These are phyloP conservation scores for Aristolochia fimbriata DNA, from an alignment of 164 flowering plant genomes.

Conservation along the genomic window DNA sequence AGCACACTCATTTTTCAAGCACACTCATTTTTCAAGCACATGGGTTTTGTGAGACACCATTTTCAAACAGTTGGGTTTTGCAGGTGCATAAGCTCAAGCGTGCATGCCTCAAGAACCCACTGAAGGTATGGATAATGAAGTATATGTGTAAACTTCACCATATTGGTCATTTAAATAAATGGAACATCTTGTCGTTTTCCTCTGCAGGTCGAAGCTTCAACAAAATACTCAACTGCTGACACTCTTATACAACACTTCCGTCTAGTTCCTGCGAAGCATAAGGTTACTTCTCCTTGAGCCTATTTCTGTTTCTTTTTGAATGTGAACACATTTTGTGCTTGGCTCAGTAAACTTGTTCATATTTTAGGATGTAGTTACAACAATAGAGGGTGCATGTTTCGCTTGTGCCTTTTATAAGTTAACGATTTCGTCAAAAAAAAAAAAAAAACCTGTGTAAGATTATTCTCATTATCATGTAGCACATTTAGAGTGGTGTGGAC, in stretches of 20 bases:
- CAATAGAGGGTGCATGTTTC: too few species aligned
- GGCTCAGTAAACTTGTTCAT: too few species aligned
- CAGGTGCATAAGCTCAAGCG: conserved; percentile 84
- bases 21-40: neutral
- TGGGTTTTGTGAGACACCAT: neutral
- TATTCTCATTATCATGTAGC: too few species aligned
- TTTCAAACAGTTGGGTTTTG: neutral
- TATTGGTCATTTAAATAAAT: neutral
- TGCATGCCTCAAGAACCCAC: conserved; percentile 84
- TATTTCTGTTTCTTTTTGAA: too few species aligned
- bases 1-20: neutral
- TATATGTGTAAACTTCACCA: neutral
- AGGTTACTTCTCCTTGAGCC: conserved; percentile 28
- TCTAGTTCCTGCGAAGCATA: conserved; percentile 72
- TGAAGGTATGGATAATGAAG: conserved; percentile 42
- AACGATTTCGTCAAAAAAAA: too few species aligned
- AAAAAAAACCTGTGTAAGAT: too few species aligned
- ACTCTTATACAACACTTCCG: conserved; percentile 72
- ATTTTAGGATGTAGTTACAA: too few species aligned
- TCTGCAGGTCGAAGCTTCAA: conserved; percentile 71
- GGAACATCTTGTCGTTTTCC: neutral
- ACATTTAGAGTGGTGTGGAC: too few species aligned
- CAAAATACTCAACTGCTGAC: conserved; percentile 88
- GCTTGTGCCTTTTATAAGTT: too few species aligned
- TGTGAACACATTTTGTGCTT: too few species aligned